Base-by-base conservation (phyloP, 768 basidiomycete species). In the Scleroderma citrinum region DNA sequence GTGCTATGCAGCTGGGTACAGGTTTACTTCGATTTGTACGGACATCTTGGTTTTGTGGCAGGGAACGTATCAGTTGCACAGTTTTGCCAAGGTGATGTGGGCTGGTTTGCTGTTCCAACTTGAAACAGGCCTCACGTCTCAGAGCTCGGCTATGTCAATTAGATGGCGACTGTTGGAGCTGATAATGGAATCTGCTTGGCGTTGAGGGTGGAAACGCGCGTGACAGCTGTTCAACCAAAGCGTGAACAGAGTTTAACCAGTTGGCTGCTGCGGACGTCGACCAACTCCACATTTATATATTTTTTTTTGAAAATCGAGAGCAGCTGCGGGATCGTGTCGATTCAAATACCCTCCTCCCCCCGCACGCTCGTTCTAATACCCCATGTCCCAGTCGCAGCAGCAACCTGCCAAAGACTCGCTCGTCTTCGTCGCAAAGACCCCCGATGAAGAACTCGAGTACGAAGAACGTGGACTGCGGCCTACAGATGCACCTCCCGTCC, bases 361-460 rank as follows among this genome's bases (percentile, higher is more conserved):
- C 10, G 21, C 14, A n/a, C 21, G n/a, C 21, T 36, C 37, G 32
- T 39, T 40, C 46, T 54, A 56, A 63, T 67, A 65, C 62, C 59
- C 46, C 56, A 62, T 61, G 63, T 55, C 64, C 19, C 59, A 64
- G 26, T 47, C 53, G 14, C 36, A 47, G 14, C 21, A 32, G 0
- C 49, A 51, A 7, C 50, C 52, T 3, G 56, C 32, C 21, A 51
- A 57, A 40, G 63, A 63, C 47, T 30, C 44, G 7, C 43, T 49
- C 41, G 61, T 63, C 50, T 58, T 70, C 55, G 64, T 59, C 24
- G 46, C 64, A 19, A 65, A 71, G 47, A 56, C 58, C 56, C 53
- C 58, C 56, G 64, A 66, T 48, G 64, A 59, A 56, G 69, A 74
- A n/a, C 53, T 69, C 59, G 70, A 77, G 10, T 73, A 76, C 55